Evolutionary conservation across 495 filamentous ascomycete species (phyloP), one percentile per base, ranked within the genome.

Genomic region (Coniosporium apollinis): DNA sequence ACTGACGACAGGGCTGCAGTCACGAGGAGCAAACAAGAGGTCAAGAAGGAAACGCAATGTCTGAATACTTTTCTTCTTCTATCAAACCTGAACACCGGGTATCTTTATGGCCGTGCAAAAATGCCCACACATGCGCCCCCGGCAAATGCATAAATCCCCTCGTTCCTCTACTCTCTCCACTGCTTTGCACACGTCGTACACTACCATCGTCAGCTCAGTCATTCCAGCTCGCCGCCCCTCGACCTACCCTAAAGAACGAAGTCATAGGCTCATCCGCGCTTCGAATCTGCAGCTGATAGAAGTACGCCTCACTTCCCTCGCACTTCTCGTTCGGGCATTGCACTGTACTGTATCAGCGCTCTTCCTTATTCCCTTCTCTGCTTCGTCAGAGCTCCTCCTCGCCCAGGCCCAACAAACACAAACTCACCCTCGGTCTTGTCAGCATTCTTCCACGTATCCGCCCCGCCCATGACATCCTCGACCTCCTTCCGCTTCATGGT

Each of bases 261-360:
- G 89, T 97, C 84, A 93, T 94, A 34, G 89, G 89, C 66, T 97
- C 89, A 60, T 97, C 89, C 26, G 91, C 89, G 62, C 82, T 92
- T 39, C 89, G 76, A 60, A 94, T 96, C 69, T 97, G 89, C 47
- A 94, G 74, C 69, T 87, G 80, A 61, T 84, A 91, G 68, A 82
- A 94, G 39, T 82, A 91, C 22, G 91, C 89, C 59, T 80, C 69
- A 32, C 67, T 60, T 20, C 80, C 78, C 39, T 74, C 65, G 60
- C 89, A 97, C 28, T 65, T 60, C 24, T 80, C 72, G 31, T 67
- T 67, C 8, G 76, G 67, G 54, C 89, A 97, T 66, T 83, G 79
- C 25, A 79, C 73, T 65, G 57, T 38, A 15, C 10, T 15, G 7
- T 2, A 37, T 29, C 26, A 47, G 14, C 33, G 22, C 29, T 19